phyloP scores from a whole-genome alignment of 176 grass and related monocot species.

The Echinochloa phyllopogon region DNA sequence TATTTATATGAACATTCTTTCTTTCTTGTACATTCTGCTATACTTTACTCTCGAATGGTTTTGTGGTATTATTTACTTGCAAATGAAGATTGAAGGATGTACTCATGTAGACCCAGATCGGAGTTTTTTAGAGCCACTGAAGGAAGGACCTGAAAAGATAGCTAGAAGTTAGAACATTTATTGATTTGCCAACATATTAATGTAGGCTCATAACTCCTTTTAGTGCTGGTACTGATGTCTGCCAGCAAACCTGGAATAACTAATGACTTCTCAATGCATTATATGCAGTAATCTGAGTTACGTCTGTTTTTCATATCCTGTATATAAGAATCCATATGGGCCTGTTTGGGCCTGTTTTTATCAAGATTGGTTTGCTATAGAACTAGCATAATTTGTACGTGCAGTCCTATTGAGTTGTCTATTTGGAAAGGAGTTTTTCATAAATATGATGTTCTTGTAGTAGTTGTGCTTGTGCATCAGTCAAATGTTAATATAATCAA shows the following conservation, averaged over 20 bases:
- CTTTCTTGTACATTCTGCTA: conserved; percentile 31
- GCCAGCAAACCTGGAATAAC: conserved; percentile 4
- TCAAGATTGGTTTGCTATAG: not conserved
- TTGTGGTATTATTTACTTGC: conserved; percentile 32
- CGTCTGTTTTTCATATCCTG: conserved; percentile 11
- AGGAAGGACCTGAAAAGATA: conserved; percentile 27
- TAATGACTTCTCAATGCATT: conserved; percentile 26
- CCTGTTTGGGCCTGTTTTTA: conserved; percentile 36
- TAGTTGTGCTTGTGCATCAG: not conserved
- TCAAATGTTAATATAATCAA: conserved; percentile 19
- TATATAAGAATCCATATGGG: conserved; percentile 31
- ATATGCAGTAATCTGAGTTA: conserved; percentile 26
- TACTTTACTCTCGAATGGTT: conserved; percentile 11
- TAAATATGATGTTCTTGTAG: not conserved
- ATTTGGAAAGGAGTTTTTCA: conserved; percentile 4
- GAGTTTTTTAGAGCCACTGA: not conserved
- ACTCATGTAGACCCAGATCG: conserved; percentile 24
- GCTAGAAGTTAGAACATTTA: conserved; percentile 1
- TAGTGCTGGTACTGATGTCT: conserved; percentile 25
- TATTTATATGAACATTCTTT: not conserved
- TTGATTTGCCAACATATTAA: conserved; percentile 26
- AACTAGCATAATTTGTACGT: not conserved
- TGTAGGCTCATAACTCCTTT: conserved; percentile 7
- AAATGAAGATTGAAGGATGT: conserved; percentile 22
- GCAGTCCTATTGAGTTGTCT: not conserved